Evolutionary conservation across 164 flowering plant genomes (phyloP).

Genomic region (Amborella trichopoda): DNA sequence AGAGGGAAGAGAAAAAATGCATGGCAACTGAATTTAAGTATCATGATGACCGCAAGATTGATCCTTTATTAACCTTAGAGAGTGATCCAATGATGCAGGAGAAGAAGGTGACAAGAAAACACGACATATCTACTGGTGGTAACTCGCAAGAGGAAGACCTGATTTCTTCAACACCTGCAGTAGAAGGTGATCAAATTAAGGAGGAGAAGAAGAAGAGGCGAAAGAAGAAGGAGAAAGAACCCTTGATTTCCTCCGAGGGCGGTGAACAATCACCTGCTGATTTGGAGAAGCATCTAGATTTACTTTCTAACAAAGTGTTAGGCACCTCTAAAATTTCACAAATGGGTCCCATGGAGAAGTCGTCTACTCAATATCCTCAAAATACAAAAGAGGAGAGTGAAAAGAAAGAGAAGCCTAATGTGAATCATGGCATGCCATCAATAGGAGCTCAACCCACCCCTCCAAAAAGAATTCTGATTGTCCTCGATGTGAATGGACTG

Average conservation of each 20-base stretch:
- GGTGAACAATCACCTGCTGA: too few species aligned
- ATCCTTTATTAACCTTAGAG: not conserved
- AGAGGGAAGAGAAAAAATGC: not conserved
- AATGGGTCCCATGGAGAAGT: not conserved
- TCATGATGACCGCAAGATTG: not conserved
- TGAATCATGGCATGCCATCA: slow-evolving; percentile 1
- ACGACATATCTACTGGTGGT: too few species aligned
- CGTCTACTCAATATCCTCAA: not conserved
- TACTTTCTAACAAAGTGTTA: not conserved
- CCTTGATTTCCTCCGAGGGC: too few species aligned
- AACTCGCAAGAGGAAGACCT: too few species aligned
- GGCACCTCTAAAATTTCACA: not conserved
- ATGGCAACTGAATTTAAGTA: not conserved
- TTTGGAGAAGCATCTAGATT: not conserved
- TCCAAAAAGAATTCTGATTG: slow-evolving; percentile 49
- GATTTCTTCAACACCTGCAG: too few species aligned
- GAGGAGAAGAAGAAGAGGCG: too few species aligned
- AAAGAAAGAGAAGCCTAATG: not conserved
- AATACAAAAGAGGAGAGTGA: not conserved
- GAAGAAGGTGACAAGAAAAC: not conserved
- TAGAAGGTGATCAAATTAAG: too few species aligned
- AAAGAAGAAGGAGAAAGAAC: too few species aligned
- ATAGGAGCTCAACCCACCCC: slow-evolving; percentile 4
- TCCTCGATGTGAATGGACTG: slow-evolving; percentile 86
- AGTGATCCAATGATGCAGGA: not conserved